Percentiles rank a stretch among this genome's conserved stretches.
Evolutionary conservation across 768 basidiomycete genomes (phyloP).

Genomic region (Mycena rebaudengoi): DNA sequence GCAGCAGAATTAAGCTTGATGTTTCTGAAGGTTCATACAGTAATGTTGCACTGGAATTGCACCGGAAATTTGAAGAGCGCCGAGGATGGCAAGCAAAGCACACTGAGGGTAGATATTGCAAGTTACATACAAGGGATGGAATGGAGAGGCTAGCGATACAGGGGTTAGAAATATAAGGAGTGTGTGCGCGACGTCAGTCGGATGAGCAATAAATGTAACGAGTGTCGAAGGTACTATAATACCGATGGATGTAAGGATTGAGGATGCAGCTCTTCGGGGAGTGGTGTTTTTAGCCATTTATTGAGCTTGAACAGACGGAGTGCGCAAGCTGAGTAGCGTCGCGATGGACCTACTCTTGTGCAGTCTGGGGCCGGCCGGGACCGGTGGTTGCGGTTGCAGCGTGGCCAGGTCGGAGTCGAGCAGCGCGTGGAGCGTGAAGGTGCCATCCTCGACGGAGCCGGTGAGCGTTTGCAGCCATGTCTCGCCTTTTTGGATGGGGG

Average conservation of each 20-base stretch:
- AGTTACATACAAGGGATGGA: too few relatives aligned
- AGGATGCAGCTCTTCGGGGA: too few relatives aligned
- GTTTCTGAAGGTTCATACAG: too few relatives aligned
- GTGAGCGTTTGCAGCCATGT: conserved; percentile 19
- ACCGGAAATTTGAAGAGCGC: too few relatives aligned
- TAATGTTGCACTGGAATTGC: too few relatives aligned
- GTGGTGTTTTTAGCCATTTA: too few relatives aligned
- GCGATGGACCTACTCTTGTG: conserved; percentile 22
- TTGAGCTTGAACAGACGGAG: too few relatives aligned
- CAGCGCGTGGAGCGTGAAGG: conserved; percentile 6
- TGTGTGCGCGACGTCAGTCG: neutral
- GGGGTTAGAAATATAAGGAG: neutral
- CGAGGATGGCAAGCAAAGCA: too few relatives aligned
- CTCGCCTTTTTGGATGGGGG: conserved; percentile 18
- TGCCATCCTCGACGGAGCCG: conserved; percentile 1
- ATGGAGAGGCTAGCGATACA: neutral
- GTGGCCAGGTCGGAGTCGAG: conserved; percentile 1
- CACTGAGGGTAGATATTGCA: too few relatives aligned
- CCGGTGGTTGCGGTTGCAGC: neutral
- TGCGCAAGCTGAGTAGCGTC: conserved; percentile 16
- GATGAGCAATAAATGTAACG: neutral
- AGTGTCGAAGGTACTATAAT: neutral
- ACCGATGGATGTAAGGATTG: neutral
- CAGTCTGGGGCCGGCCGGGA: too few relatives aligned
- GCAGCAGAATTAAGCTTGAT: too few relatives aligned